Conservation (phyloP, 2,329 filamentous ascomycete genomes). For the Monilinia polystroma region DNA sequence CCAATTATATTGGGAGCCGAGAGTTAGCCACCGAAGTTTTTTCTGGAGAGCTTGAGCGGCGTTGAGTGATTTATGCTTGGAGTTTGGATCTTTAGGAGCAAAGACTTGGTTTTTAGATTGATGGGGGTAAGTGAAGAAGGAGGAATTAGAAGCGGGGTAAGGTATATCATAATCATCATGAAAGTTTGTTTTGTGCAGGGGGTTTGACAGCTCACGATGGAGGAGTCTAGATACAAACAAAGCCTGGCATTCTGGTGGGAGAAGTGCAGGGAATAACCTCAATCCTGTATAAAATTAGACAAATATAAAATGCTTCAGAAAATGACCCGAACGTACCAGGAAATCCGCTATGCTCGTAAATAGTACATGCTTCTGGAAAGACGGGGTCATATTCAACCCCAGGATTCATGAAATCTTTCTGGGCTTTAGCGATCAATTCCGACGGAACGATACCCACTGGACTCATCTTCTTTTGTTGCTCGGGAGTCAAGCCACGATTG, state of each 20-base stretch:
- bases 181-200: constrained; percentile 79
- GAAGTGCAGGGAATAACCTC: constrained; percentile 70
- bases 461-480: constrained; percentile 33
- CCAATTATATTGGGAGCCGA: constrained; percentile 96
- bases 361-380: constrained; percentile 30
- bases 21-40: constrained; percentile 87
- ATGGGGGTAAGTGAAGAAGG: constrained; percentile 54
- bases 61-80: constrained; percentile 70
- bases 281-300: constrained; percentile 44
- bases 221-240: constrained; percentile 70
- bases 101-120: constrained; percentile 61
- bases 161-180: constrained; percentile 74
- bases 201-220: constrained; percentile 73
- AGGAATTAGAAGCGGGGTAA: constrained; percentile 47
- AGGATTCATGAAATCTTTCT: constrained; percentile 27
- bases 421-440: constrained; percentile 32
- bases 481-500: constrained; percentile 33
- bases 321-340: constrained; percentile 29
- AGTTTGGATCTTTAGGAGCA: constrained; percentile 55
- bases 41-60: constrained; percentile 71
- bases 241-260: constrained; percentile 70
- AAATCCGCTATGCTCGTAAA: constrained; percentile 39
- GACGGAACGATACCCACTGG: constrained; percentile 31
- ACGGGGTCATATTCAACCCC: constrained; percentile 9
- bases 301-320: background rate